Evolutionary conservation across 1,139 yeast species (phyloP).

Genomic region (Meyerozyma guilliermondii): DNA sequence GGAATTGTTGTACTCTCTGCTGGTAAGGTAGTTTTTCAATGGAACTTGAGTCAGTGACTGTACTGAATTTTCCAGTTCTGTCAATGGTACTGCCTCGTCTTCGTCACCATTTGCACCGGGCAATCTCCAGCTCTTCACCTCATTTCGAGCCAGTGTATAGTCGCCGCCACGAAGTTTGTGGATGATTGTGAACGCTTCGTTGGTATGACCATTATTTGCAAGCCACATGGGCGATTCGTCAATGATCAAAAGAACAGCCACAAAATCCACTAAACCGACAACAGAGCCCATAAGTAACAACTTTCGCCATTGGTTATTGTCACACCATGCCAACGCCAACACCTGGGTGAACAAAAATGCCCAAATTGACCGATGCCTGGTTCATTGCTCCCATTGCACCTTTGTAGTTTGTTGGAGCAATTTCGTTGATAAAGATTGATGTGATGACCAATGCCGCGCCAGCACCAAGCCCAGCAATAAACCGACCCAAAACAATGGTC

Average conservation of each 20-base stretch:
- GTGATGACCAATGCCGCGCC: slow-evolving; percentile 84
- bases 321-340: slow-evolving; percentile 65
- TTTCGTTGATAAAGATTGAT: slow-evolving; percentile 75
- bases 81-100: slow-evolving; percentile 4
- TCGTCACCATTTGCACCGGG: background rate
- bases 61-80: slow-evolving; percentile 5
- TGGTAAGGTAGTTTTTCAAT: slow-evolving; percentile 42
- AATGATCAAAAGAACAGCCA: slow-evolving; percentile 38
- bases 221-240: slow-evolving; percentile 89
- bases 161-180: slow-evolving; percentile 41
- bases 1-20: slow-evolving; percentile 51
- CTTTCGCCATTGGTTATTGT: slow-evolving; percentile 64
- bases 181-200: slow-evolving; percentile 31
- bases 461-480: slow-evolving; percentile 78
- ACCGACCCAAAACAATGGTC: slow-evolving; percentile 60
- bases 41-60: slow-evolving; percentile 21
- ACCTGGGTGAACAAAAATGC: slow-evolving; percentile 77
- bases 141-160: slow-evolving; percentile 29
- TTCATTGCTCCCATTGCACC: slow-evolving; percentile 86
- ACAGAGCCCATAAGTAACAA: slow-evolving; percentile 57
- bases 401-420: slow-evolving; percentile 61
- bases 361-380: slow-evolving; percentile 79
- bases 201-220: slow-evolving; percentile 26
- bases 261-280: slow-evolving; percentile 46
- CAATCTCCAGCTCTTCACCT: slow-evolving; percentile 34